Evolutionary conservation across 306 rosid genomes (phyloP), one percentile per base, ranked within the genome.

Genomic region (Purshia tridentata): DNA sequence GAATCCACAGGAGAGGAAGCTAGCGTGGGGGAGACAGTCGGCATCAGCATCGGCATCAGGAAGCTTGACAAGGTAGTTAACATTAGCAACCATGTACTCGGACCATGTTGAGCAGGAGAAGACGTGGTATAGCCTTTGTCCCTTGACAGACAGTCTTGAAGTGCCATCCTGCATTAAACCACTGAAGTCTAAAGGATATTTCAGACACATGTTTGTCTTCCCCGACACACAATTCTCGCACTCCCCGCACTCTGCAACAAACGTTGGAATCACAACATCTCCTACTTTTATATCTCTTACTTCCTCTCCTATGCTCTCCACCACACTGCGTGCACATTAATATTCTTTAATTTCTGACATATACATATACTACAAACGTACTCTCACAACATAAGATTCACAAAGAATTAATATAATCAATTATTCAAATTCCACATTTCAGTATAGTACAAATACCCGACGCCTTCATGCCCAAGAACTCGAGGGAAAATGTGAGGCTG

Each of bases 391-490:
- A n/a, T n/a, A n/a, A n/a, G n/a, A n/a, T n/a, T n/a, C 35, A 23
- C 35, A 23, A 23, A 23, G 0, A 23, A 23, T 23, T 23, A 23
- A 23, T 29, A 29, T 29, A 29, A 29, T 29, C 35, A 29, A 29
- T 1, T 29, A 29, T 29, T 29, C 35, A 29, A 29, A 29, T 29
- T 29, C 35, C 1, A 29, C 35, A 29, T 29, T 29, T 29, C 35
- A 2, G 35, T 29, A 29, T 1, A 29, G 35, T 29, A 29, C 1
- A 29, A 29, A 29, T 55, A 85, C 92, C 92, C 90, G 23, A 88
- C 83, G 50, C 92, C 92, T 77, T 88, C 92, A 16, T 85, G 92
- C 8, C 90, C 90, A 29, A 80, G 75, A 55, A 82, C 88, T 70
- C 78, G 64, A 65, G 92, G 92, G 74, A 67, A 85, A 14, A 46